Base-by-base conservation (phyloP, 2,329 filamentous ascomycete genomes). In the Ambrosiella beaveri region DNA sequence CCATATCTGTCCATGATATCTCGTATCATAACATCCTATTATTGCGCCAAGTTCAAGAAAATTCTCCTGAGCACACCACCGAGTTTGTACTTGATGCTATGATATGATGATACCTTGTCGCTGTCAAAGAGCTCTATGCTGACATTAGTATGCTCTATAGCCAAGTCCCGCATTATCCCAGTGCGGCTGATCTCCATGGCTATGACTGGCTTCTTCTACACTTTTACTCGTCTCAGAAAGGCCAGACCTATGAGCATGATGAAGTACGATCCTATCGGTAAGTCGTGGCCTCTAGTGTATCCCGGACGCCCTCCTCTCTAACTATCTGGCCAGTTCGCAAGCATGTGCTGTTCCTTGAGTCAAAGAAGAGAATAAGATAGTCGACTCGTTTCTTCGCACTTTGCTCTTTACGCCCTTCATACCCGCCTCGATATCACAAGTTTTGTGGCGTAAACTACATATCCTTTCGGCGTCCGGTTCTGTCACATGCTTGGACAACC, bases 151-250 rank as follows among this genome's bases (percentile, higher is more conserved):
- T 40, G 8, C 7, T 15, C 2, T 50, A 40, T 69, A 94, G 88
- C 77, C 62, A 97, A 97, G 77, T 87, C 90, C 68, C 88, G 94
- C 70, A 85, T 91, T 64, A 84, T 98, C 69, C 81, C 87, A 68
- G 91, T 96, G 70, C 90, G 93, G 69, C 85, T 98, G 64, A 77
- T 98, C 70, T 95, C 89, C 63, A 98, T 98, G 93, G 93, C 93
- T 69, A 85, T 95, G 85, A 98, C 93, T 35, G 93, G 93, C 67
- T 98, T 89, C 79, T 98, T 91, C 78, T 90, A 91, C 71, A 94
- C 88, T 57, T 82, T 95, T 71, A 78, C 85, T 65, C 84, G 94
- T 60, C 90, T 89, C 11, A 84, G 93, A 64, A 79, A 80, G 37
- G 78, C 89, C 62, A 77, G 85, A 50, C 90, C 94, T 59, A 80